Evolutionary conservation across 257 asterid species (phyloP).

Genomic region (Lithospermum erythrorhizon): DNA sequence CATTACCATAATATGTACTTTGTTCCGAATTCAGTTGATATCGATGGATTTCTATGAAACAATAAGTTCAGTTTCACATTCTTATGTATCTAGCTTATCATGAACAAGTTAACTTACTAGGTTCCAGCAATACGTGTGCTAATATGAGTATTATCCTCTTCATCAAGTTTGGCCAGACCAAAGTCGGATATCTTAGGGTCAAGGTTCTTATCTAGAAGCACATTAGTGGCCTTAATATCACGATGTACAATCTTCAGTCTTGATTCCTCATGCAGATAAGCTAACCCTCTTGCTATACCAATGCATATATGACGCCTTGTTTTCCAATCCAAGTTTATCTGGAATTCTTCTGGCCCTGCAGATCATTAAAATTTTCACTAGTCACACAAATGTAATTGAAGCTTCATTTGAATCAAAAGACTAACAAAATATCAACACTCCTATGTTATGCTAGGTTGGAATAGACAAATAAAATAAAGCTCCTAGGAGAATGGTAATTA

Average conservation of each 20-base stretch:
- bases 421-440: background rate
- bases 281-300: constrained; percentile 69
- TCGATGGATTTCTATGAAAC: no score
- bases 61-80: background rate
- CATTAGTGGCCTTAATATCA: constrained; percentile 75
- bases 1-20: background rate
- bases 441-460: background rate
- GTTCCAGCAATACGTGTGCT: constrained; percentile 84
- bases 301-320: constrained; percentile 48
- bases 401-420: background rate
- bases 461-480: background rate
- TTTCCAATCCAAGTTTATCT: constrained; percentile 48
- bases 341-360: constrained; percentile 44
- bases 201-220: constrained; percentile 58
- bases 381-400: background rate
- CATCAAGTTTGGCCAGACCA: constrained; percentile 80
- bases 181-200: constrained; percentile 75
- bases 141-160: constrained; percentile 73
- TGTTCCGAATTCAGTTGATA: background rate
- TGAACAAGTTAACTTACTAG: constrained; percentile 25
- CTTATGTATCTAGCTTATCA: background rate
- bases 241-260: constrained; percentile 74
- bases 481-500: constrained; percentile 9
- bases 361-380: background rate
- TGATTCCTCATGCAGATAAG: constrained; percentile 81